These are phyloP conservation scores for Cyclotella baltica DNA, from an alignment of 108 stramenopile species.

Conservation along the genomic window DNA sequence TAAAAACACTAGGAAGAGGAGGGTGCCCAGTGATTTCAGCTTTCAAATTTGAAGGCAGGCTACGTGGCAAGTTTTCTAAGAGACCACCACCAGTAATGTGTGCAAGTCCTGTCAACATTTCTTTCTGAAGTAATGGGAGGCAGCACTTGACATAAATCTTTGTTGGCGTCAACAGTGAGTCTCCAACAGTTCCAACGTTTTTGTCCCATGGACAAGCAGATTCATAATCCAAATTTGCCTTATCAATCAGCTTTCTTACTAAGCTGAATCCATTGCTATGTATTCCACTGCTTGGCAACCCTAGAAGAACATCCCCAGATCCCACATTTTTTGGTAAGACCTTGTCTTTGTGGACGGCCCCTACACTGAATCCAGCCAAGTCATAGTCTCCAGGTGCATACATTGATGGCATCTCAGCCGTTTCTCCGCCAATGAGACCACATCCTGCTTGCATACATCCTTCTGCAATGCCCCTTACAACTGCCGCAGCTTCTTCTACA, in stretches of 20 bases:
- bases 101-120: slow-evolving; percentile 89
- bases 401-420: slow-evolving; percentile 99
- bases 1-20: slow-evolving; percentile 88
- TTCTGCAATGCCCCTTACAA: slow-evolving; percentile 96
- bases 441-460: slow-evolving; percentile 95
- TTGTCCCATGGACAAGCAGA: slow-evolving; percentile 92
- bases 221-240: slow-evolving; percentile 83
- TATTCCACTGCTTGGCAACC: slow-evolving; percentile 94
- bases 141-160: slow-evolving; percentile 95
- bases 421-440: slow-evolving; percentile 97
- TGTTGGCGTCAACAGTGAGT: slow-evolving; percentile 93
- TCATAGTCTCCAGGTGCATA: slow-evolving; percentile 98
- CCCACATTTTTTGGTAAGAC: slow-evolving; percentile 86
- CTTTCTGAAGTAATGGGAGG: slow-evolving; percentile 85
- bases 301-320: slow-evolving; percentile 93
- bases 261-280: slow-evolving; percentile 99
- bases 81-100: slow-evolving; percentile 99
- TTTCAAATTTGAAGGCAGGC: slow-evolving; percentile 83
- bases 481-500: slow-evolving; percentile 88
- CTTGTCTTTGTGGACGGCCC: slow-evolving; percentile 87
- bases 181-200: slow-evolving; percentile 76
- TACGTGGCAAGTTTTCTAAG: slow-evolving; percentile 96
- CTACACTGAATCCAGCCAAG: slow-evolving; percentile 97
- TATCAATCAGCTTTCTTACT: slow-evolving; percentile 91
- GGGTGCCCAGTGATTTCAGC: slow-evolving; percentile 90